Evolutionary conservation across 768 basidiomycete genomes (phyloP).

Genomic region (Boletus sp.): DNA sequence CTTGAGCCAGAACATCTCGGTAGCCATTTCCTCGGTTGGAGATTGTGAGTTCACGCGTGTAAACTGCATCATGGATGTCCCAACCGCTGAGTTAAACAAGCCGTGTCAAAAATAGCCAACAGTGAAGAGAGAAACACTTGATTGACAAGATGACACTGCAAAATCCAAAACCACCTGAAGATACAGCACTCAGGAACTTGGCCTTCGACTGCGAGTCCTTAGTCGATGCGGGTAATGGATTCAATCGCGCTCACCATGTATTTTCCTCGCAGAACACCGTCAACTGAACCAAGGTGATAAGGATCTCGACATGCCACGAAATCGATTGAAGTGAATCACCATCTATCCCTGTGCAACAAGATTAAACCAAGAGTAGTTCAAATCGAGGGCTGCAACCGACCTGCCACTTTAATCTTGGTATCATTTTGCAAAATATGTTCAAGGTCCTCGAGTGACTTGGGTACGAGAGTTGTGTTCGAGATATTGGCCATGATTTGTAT

Average conservation of each 20-base stretch:
- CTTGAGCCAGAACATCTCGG: slow-evolving; percentile 78
- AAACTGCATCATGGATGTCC: slow-evolving; percentile 89
- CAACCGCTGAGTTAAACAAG: slow-evolving; percentile 54
- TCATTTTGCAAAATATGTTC: slow-evolving; percentile 52
- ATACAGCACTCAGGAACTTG: slow-evolving; percentile 82
- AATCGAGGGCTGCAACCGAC: slow-evolving; percentile 40
- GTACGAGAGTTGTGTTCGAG: slow-evolving; percentile 33
- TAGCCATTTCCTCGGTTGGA: slow-evolving; percentile 93
- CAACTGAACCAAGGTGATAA: slow-evolving; percentile 49
- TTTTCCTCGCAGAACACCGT: slow-evolving; percentile 94
- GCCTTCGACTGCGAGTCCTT: slow-evolving; percentile 66
- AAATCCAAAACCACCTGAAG: slow-evolving; percentile 85
- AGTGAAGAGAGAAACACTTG: not conserved
- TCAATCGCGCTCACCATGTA: slow-evolving; percentile 58
- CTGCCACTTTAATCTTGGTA: slow-evolving; percentile 90
- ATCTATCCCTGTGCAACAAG: slow-evolving; percentile 50
- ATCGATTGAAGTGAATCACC: slow-evolving; percentile 41
- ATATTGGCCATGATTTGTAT: slow-evolving; percentile 9
- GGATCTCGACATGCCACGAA: not conserved
- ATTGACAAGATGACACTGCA: slow-evolving; percentile 89
- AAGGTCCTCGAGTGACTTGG: slow-evolving; percentile 58
- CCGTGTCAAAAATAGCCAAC: not conserved
- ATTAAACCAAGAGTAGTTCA: not conserved
- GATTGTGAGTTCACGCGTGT: slow-evolving; percentile 81
- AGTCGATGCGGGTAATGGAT: slow-evolving; percentile 3